phyloP scores from a whole-genome alignment of 345 rosid genomes.

The Aquilaria malaccensis region DNA sequence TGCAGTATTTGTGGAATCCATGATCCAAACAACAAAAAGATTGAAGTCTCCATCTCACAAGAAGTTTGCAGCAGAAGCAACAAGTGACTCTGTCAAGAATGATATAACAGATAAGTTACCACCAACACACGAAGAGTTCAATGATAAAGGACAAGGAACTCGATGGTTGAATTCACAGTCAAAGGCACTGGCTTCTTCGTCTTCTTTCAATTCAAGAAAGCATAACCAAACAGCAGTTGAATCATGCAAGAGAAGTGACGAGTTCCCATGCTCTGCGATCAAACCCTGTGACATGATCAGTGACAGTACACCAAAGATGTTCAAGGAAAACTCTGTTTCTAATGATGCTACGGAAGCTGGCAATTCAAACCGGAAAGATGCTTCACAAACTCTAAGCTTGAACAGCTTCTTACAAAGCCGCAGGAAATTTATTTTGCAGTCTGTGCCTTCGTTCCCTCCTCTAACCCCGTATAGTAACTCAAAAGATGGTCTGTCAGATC shows the following conservation, averaged over 20 bases:
- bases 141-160: slow-evolving; percentile 15
- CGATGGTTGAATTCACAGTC: slow-evolving; percentile 12
- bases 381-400: slow-evolving; percentile 9
- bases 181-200: slow-evolving; percentile 17
- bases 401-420: slow-evolving; percentile 18
- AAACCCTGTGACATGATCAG: slow-evolving; percentile 7
- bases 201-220: slow-evolving; percentile 7
- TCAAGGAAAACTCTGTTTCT: slow-evolving; percentile 16
- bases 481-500: slow-evolving; percentile 7
- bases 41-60: slow-evolving; percentile 20
- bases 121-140: slow-evolving; percentile 19
- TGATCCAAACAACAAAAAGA: slow-evolving; percentile 8
- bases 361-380: slow-evolving; percentile 20
- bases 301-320: slow-evolving; percentile 9
- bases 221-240: slow-evolving; percentile 4
- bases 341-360: slow-evolving; percentile 7
- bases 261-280: slow-evolving; percentile 10
- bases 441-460: slow-evolving; percentile 24
- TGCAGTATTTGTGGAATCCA: slow-evolving; percentile 19
- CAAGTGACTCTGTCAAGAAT: not conserved
- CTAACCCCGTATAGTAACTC: slow-evolving; percentile 22
- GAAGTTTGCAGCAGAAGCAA: not conserved
- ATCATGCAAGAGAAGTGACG: slow-evolving; percentile 8
- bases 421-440: slow-evolving; percentile 16
- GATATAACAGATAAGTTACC: slow-evolving; percentile 15